phyloP scores from a whole-genome alignment of 441 rosid genomes.

The Eutrema salsugineum region DNA sequence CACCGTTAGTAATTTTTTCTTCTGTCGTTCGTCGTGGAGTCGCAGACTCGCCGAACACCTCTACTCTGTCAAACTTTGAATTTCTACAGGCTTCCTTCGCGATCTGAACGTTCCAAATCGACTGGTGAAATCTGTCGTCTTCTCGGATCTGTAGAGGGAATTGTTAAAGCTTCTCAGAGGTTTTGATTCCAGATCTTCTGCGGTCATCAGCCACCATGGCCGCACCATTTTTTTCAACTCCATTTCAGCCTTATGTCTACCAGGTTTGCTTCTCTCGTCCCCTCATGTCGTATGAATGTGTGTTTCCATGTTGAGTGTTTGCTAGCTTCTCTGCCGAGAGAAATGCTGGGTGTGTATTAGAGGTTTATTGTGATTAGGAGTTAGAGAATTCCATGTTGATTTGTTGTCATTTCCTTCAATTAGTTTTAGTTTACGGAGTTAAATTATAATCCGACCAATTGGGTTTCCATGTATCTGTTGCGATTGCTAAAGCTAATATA shows the following conservation, averaged over 20 bases:
- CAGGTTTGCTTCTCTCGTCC: constrained; percentile 51
- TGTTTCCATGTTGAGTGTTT: neutral
- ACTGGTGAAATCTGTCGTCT: neutral
- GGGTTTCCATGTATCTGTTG: neutral
- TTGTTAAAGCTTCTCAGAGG: neutral
- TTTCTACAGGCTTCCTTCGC: neutral
- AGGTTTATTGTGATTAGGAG: neutral
- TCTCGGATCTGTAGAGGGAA: neutral
- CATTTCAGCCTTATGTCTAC: constrained; percentile 96
- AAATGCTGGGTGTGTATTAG: neutral
- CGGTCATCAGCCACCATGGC: constrained; percentile 53
- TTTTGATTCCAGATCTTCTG: constrained; percentile 18
- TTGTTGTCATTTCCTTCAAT: neutral
- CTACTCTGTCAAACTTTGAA: neutral
- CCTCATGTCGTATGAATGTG: neutral
- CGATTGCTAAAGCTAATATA: neutral
- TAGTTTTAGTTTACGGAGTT: neutral
- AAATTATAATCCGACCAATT: neutral
- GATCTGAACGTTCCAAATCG: neutral
- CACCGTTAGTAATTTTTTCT: neutral
- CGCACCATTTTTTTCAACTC: constrained; percentile 95
- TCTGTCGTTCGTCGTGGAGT: constrained; percentile 10
- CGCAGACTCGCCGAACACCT: neutral
- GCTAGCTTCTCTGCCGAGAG: neutral
- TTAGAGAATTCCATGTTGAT: constrained; percentile 2